Evolutionary conservation across 345 rosid genomes (phyloP).

Genomic region (Citrus unshiu): DNA sequence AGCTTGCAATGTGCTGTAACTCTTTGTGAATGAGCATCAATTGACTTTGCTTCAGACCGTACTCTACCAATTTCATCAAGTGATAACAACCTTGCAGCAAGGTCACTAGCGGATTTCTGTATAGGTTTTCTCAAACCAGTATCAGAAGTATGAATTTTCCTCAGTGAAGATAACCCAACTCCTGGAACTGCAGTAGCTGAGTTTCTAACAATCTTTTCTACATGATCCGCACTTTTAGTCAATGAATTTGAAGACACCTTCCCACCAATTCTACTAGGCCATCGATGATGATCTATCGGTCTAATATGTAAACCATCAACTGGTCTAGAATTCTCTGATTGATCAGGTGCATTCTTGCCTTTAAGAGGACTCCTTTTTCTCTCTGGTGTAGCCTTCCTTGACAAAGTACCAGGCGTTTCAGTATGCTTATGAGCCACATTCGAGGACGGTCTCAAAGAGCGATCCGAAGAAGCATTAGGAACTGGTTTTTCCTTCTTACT

Average conservation of each 20-base stretch:
- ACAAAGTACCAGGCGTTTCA: slow-evolving; percentile 41
- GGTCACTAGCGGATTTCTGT: slow-evolving; percentile 57
- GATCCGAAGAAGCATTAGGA: slow-evolving; percentile 51
- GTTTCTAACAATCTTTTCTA: slow-evolving; percentile 44
- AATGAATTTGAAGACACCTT: slow-evolving; percentile 47
- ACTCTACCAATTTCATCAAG: slow-evolving; percentile 38
- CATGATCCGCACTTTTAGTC: slow-evolving; percentile 57
- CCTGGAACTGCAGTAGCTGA: slow-evolving; percentile 36
- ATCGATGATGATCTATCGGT: slow-evolving; percentile 84
- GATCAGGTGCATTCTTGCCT: slow-evolving; percentile 79
- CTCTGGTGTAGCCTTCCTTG: slow-evolving; percentile 76
- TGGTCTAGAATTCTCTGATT: slow-evolving; percentile 92
- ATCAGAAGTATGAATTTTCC: slow-evolving; percentile 49
- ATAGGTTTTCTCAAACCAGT: slow-evolving; percentile 31
- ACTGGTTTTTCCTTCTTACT: slow-evolving; percentile 81
- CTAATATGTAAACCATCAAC: slow-evolving; percentile 59
- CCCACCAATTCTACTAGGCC: slow-evolving; percentile 85
- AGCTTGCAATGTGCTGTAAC: slow-evolving; percentile 41
- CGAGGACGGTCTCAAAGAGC: slow-evolving; percentile 80
- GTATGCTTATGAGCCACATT: slow-evolving; percentile 69
- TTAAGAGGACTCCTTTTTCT: slow-evolving; percentile 77
- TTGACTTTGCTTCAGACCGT: slow-evolving; percentile 40
- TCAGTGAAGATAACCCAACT: slow-evolving; percentile 42
- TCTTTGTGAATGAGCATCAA: slow-evolving; percentile 39
- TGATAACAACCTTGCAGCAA: slow-evolving; percentile 40